Evolutionary conservation across 257 asterid genomes (phyloP), one percentile per base, ranked within the genome.

Genomic region (Paraleonurus japonicus): DNA sequence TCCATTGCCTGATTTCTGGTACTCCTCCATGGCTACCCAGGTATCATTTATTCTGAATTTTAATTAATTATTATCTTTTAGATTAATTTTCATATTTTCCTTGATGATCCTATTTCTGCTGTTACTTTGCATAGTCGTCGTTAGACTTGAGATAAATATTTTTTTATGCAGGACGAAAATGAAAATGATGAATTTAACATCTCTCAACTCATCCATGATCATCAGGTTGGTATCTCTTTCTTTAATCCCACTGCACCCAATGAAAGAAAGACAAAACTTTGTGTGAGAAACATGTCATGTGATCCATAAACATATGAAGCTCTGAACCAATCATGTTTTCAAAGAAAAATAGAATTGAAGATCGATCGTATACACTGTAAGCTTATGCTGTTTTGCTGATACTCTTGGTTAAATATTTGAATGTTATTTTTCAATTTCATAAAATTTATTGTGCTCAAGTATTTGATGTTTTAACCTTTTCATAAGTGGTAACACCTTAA

Each of bases 151-250:
- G 57, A 65, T 67, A 4, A 50, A 9, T 7, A 50, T 26, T 32
- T 54, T 64, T 32, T 41, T 27, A 2, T 10, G 16, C 55, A 60
- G 79, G 35, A 28, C 23, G 58, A 62, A 4, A 41, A 72, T 64
- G 85, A 41, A 33, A 53, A 69, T 64, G 71, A 50, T 15, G 85
- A 75, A 69, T 70, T 65, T 13, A 32, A 82, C 73, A 79, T 77
- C 30, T 88, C 83, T 67, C 82, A 75, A 70, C 83, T 83, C 77
- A 81, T 88, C 73, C 86, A 84, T 69, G 83, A 85, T 76, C 97
- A 90, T 82, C 94, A 90, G 92, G 96, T 90, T 28, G 33, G 33
- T 28, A 35, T 11, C 30, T 11, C 33, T 33, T 12, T 20, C 1
- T 26, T 26, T 3, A 3, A n/a, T n/a, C 28, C 28, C 3, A 26